Conservation (phyloP, 169 alveolate genomes). For the Cryptosporidium felis region DNA sequence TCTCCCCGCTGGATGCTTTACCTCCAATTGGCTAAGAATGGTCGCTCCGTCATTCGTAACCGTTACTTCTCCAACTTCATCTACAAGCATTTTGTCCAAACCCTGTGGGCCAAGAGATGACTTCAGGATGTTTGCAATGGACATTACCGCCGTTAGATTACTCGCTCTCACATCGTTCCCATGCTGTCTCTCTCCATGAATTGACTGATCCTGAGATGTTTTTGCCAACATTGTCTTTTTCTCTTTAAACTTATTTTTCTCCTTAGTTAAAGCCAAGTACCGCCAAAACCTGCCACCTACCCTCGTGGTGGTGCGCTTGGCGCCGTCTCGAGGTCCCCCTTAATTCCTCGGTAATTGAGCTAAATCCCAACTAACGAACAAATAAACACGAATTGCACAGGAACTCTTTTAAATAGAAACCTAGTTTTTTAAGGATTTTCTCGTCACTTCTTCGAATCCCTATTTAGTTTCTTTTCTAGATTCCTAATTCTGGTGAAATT, state of each 20-base stretch:
- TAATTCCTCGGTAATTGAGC: no score
- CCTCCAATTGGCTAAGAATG: conserved; percentile 95
- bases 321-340: no score
- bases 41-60: conserved; percentile 99
- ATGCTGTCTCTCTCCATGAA: conserved; percentile 68
- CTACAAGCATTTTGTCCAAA: conserved; percentile 99
- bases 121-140: conserved; percentile 96
- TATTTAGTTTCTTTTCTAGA: no score
- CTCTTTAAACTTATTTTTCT: background rate
- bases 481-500: no score
- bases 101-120: conserved; percentile 99
- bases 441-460: no score
- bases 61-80: conserved; percentile 98
- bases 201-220: conserved; percentile 53
- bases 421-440: no score
- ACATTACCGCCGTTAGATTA: conserved; percentile 92
- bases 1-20: conserved; percentile 99
- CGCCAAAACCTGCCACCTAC: conserved; percentile 7
- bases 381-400: no score
- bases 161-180: conserved; percentile 44
- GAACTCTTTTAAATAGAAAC: no score
- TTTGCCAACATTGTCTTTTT: conserved; percentile 15
- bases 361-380: no score
- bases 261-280: background rate
- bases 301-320: no score